A percentile compares a stretch with the other conserved stretches of the same genome.
These are phyloP conservation scores for Jatropha podagrica DNA, from an alignment of 441 rosid genomes.

Conservation along the genomic window DNA sequence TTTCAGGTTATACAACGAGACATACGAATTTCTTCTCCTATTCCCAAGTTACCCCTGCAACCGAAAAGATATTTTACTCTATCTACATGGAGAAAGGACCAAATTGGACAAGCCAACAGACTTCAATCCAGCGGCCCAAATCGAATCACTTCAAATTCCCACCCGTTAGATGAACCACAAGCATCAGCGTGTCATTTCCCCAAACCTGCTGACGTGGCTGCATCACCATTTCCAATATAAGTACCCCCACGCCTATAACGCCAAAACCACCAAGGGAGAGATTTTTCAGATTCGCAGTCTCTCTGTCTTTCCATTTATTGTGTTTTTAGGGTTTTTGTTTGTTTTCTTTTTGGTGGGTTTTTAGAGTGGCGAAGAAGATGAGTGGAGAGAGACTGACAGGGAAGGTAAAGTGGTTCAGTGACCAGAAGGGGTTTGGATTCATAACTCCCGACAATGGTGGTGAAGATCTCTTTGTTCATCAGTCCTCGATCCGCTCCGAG, in stretches of 20 bases:
- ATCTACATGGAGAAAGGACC: not conserved
- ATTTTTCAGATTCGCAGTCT: not conserved
- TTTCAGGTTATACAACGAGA: not conserved
- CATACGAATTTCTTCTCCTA: not conserved
- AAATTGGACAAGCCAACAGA: not conserved
- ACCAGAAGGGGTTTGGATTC: constrained; percentile 75
- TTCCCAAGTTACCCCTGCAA: constrained; percentile 27
- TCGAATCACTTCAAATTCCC: constrained; percentile 25
- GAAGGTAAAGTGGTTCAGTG: constrained; percentile 74
- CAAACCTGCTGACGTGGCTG: constrained; percentile 43
- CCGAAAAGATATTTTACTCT: not conserved
- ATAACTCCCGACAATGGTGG: constrained; percentile 63
- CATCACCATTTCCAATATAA: constrained; percentile 24
- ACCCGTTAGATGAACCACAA: constrained; percentile 32
- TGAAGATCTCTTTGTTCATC: constrained; percentile 85
- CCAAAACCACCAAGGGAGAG: constrained; percentile 11
- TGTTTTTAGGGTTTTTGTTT: constrained; percentile 13
- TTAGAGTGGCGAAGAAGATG: constrained; percentile 34
- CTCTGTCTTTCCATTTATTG: not conserved
- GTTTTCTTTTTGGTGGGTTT: not conserved
- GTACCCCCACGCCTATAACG: constrained; percentile 11
- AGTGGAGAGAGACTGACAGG: constrained; percentile 59
- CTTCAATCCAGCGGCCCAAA: constrained; percentile 32
- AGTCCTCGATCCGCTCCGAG: constrained; percentile 61
- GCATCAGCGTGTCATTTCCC: not conserved